A percentile compares a stretch with the other conserved stretches of the same genome.
phyloP scores from a whole-genome alignment of 2,329 filamentous ascomycete genomes.

The Emericellopsis atlantica region DNA sequence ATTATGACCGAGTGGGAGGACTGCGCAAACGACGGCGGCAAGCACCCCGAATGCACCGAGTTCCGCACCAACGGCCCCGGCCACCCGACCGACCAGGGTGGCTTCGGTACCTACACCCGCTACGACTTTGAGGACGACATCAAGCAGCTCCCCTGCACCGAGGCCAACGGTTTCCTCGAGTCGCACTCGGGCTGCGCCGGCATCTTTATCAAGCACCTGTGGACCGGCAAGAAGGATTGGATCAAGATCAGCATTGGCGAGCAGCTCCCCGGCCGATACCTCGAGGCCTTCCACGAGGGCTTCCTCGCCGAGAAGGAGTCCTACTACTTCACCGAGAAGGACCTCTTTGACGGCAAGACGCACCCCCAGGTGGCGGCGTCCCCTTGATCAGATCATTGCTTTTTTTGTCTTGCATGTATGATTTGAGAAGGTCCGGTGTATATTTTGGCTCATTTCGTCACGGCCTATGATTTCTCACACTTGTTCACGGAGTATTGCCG shows the following conservation, averaged over 20 bases:
- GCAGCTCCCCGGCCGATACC: conserved; percentile 21
- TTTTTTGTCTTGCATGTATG: too few species aligned
- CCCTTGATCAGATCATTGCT: too few species aligned
- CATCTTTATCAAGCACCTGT: conserved; percentile 28
- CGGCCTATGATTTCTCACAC: too few species aligned
- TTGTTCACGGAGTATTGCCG: too few species aligned
- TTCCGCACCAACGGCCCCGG: conserved; percentile 21
- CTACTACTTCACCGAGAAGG: conserved; percentile 21
- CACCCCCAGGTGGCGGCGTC: too few species aligned
- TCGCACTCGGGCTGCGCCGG: conserved; percentile 22
- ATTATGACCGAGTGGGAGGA: conserved; percentile 35
- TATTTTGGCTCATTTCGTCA: too few species aligned
- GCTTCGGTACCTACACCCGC: conserved; percentile 23
- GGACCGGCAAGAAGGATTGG: conserved; percentile 25
- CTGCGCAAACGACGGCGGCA: conserved; percentile 25
- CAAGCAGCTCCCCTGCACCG: conserved; percentile 24
- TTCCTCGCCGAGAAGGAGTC: conserved; percentile 17
- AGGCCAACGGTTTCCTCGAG: conserved; percentile 30
- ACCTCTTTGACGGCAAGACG: conserved; percentile 14
- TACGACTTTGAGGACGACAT: conserved; percentile 27
- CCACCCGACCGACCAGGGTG: conserved; percentile 27
- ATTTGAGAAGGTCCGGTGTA: too few species aligned
- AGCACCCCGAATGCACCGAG: conserved; percentile 22
- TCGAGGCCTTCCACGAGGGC: conserved; percentile 21
- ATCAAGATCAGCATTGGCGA: conserved; percentile 24